phyloP scores from a whole-genome alignment of 2,329 filamentous ascomycete species.

The Fusarium austroafricanum region DNA sequence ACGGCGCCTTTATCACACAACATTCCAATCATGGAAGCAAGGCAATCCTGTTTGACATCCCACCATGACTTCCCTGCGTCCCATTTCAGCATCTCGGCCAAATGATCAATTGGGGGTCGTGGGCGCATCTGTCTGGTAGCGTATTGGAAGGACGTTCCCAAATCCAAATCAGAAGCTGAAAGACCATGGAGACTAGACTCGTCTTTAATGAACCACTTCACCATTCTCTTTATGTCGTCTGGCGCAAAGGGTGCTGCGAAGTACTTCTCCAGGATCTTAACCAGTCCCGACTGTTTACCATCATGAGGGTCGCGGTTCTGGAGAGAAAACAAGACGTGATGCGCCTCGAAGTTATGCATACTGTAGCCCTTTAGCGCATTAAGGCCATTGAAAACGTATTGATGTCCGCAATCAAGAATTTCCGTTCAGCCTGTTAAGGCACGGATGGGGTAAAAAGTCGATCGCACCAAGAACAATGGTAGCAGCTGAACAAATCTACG shows the following conservation, averaged over 20 bases:
- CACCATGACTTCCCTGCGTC: not conserved
- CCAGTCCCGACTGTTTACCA: not conserved
- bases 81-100: slow-evolving; percentile 20
- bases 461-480: too few relatives aligned
- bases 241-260: too few relatives aligned
- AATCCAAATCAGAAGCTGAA: slow-evolving; percentile 4
- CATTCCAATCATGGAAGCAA: not conserved
- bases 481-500: too few relatives aligned
- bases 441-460: too few relatives aligned
- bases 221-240: not conserved
- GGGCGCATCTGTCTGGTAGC: not conserved
- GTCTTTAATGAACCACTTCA: not conserved
- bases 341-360: not conserved
- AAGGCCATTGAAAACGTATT: too few relatives aligned
- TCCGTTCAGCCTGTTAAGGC: too few relatives aligned
- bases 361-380: too few relatives aligned
- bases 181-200: not conserved
- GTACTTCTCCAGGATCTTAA: not conserved
- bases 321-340: not conserved
- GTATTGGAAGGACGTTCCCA: not conserved
- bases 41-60: not conserved
- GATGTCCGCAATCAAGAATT: too few relatives aligned
- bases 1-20: slow-evolving; percentile 3
- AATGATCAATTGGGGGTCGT: not conserved
- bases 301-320: not conserved